These are phyloP conservation scores for Colletotrichum phormii DNA, from an alignment of 2,329 filamentous ascomycete species.

Conservation along the genomic window DNA sequence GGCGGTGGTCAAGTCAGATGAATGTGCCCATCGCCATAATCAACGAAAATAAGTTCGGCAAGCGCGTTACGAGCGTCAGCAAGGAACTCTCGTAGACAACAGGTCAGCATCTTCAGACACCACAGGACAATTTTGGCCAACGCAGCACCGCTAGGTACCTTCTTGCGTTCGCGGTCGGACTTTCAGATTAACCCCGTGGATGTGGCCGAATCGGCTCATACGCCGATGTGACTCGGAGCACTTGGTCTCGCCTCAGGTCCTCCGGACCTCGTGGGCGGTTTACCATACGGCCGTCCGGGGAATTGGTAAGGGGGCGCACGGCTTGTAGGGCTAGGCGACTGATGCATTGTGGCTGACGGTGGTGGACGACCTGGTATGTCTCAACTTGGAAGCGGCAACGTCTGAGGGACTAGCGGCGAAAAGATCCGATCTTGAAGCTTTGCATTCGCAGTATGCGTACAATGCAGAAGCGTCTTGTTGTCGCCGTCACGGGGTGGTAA, in stretches of 20 bases:
- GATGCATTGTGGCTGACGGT: conserved; percentile 17
- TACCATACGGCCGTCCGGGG: conserved; percentile 1
- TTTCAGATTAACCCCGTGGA: conserved; percentile 9
- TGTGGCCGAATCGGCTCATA: conserved; percentile 19
- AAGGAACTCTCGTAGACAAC: background rate
- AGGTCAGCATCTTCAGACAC: background rate
- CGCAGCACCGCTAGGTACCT: background rate
- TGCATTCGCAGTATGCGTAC: background rate
- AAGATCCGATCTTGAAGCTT: conserved; percentile 21
- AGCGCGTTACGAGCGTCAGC: background rate
- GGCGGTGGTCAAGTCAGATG: background rate
- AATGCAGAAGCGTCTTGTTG: background rate
- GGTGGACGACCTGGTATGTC: conserved; percentile 29
- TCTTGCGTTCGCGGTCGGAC: conserved; percentile 14
- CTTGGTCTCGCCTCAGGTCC: background rate
- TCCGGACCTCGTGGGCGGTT: conserved; percentile 7
- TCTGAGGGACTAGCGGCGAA: conserved; percentile 21
- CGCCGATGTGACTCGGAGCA: conserved; percentile 9
- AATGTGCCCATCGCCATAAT: background rate
- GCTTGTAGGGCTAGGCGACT: conserved; percentile 22
- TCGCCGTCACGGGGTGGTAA: conserved; percentile 1
- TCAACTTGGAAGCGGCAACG: conserved; percentile 25
- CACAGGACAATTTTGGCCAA: background rate
- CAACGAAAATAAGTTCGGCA: background rate
- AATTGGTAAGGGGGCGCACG: conserved; percentile 26